Conservation (phyloP, 1,139 yeast species). For the Debaryomyces subglobosus region DNA sequence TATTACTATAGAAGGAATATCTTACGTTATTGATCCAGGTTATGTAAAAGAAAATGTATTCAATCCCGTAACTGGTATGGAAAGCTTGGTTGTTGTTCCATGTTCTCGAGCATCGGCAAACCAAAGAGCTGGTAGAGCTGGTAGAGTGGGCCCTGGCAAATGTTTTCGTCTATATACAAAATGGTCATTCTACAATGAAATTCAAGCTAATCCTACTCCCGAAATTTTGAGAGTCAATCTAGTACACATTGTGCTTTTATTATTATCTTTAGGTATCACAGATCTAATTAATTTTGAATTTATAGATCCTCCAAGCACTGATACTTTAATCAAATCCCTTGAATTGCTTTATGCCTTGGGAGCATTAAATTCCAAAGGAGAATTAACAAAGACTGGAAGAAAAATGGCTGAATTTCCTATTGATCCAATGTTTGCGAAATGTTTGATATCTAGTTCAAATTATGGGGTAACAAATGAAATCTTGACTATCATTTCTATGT, state of each 20-base stretch:
- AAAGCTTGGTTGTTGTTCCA: constrained; percentile 78
- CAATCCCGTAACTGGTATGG: constrained; percentile 88
- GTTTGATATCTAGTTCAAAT: constrained; percentile 63
- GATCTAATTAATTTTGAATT: constrained; percentile 85
- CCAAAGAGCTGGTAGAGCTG: constrained; percentile 97
- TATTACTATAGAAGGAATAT: constrained; percentile 89
- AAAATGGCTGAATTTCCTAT: constrained; percentile 93
- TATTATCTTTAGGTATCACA: constrained; percentile 79
- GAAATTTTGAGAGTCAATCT: constrained; percentile 86
- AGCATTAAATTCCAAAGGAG: constrained; percentile 80
- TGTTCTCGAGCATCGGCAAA: constrained; percentile 95
- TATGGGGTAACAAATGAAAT: constrained; percentile 67
- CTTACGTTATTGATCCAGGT: constrained; percentile 89
- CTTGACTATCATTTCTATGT: constrained; percentile 73
- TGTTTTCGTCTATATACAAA: constrained; percentile 89
- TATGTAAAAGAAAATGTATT: constrained; percentile 86
- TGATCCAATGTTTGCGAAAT: constrained; percentile 85
- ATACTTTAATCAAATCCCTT: constrained; percentile 72
- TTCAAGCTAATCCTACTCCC: constrained; percentile 80
- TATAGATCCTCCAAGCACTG: constrained; percentile 81
- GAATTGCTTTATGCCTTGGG: constrained; percentile 85
- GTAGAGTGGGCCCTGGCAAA: constrained; percentile 95
- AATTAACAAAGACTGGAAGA: constrained; percentile 75
- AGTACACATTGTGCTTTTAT: constrained; percentile 69
- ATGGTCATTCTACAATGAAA: constrained; percentile 78